Conservation (phyloP, 345 rosid genomes). For the Eucalyptus cloeziana region DNA sequence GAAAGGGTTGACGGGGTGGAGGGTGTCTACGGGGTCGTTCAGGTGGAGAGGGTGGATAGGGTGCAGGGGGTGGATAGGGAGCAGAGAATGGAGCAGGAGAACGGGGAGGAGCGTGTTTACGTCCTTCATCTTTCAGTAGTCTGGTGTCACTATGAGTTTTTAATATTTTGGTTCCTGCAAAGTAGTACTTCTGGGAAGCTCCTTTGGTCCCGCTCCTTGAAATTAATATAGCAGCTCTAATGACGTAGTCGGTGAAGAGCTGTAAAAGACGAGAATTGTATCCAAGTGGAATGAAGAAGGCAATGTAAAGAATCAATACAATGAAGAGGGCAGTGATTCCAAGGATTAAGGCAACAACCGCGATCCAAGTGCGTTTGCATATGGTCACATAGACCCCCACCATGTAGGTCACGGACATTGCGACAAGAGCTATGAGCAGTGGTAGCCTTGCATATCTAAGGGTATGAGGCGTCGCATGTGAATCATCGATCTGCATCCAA, state of each 20-base stretch:
- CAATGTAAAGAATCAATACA: background rate
- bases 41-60: too few relatives aligned
- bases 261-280: background rate
- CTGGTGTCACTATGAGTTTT: too few relatives aligned
- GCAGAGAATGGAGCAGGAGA: too few relatives aligned
- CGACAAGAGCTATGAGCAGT: background rate
- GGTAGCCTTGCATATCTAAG: background rate
- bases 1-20: too few relatives aligned
- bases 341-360: rapidly evolving
- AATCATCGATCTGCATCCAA: background rate
- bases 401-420: background rate
- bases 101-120: too few relatives aligned
- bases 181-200: too few relatives aligned
- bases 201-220: background rate
- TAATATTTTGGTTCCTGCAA: too few relatives aligned
- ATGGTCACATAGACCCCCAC: background rate
- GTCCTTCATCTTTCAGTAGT: too few relatives aligned
- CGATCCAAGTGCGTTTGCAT: background rate
- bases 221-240: background rate
- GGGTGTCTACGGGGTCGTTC: too few relatives aligned
- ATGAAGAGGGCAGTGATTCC: background rate
- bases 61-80: too few relatives aligned
- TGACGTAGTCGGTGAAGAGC: background rate
- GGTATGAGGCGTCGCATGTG: background rate
- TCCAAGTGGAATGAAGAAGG: background rate